Percentiles rank a stretch among this genome's conserved stretches.
phyloP scores from a whole-genome alignment of 495 filamentous ascomycete genomes.

The Hypoxylon fragiforme region DNA sequence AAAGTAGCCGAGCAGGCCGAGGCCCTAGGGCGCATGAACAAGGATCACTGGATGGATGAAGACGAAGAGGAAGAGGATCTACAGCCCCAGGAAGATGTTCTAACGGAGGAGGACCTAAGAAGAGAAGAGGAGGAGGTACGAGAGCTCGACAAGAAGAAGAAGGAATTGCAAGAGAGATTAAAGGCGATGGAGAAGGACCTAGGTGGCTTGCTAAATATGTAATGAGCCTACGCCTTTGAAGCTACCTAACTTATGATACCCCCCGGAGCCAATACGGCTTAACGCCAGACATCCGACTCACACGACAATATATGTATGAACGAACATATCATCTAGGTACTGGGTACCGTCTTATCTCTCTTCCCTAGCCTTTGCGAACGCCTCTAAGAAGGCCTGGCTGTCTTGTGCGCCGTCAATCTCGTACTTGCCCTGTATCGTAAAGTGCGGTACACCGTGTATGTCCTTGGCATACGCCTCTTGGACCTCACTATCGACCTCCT shows the following conservation, averaged over 20 bases:
- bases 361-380: slow-evolving; percentile 54
- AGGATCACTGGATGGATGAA: slow-evolving; percentile 50
- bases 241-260: slow-evolving; percentile 25
- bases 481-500: slow-evolving; percentile 71
- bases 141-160: slow-evolving; percentile 77
- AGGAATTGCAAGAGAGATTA: slow-evolving; percentile 73
- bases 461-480: slow-evolving; percentile 48
- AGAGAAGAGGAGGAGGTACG: slow-evolving; percentile 78
- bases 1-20: slow-evolving; percentile 77
- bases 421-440: slow-evolving; percentile 64
- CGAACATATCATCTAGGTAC: no score
- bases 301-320: neutral
- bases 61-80: slow-evolving; percentile 50
- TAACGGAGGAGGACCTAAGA: slow-evolving; percentile 76
- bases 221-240: neutral
- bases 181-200: slow-evolving; percentile 81
- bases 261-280: slow-evolving; percentile 11
- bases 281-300: slow-evolving; percentile 11
- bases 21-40: slow-evolving; percentile 75
- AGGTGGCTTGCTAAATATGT: slow-evolving; percentile 59
- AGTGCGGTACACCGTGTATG: slow-evolving; percentile 73
- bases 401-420: slow-evolving; percentile 67
- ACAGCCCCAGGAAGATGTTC: slow-evolving; percentile 44
- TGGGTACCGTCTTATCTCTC: slow-evolving; percentile 7
- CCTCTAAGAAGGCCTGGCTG: slow-evolving; percentile 53